Base-by-base conservation (phyloP, 306 rosid genomes). In the Fragaria nilgerrensis region DNA sequence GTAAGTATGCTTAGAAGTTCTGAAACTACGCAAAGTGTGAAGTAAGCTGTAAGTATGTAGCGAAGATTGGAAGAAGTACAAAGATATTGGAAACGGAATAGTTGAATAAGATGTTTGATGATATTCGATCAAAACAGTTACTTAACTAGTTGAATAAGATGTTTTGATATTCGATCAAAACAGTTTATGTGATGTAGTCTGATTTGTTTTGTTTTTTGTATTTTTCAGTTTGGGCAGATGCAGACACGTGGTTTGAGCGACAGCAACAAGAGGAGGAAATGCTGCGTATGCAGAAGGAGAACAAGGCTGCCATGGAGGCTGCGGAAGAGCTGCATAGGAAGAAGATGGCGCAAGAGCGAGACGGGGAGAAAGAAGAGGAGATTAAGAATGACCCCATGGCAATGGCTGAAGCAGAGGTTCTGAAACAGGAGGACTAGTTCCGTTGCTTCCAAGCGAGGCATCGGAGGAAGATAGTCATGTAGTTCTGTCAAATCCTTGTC, bases 251-350 rank as follows among this genome's bases (percentile, higher is more conserved):
- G 97, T 95, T 95, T 85, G 97, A 92, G 86, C 75, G 97, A 37
- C 98, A 95, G 86, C 98, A 92, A 75, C 98, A 92, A 75, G 98
- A 95, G 80, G 98, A 95, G 86, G 97, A 95, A 64, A 92, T 95
- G 97, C 96, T 87, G 48, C 86, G 88, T 0, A 74, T 92, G 52
- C 97, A 92, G 82, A 87, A 96, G 0, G 97, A 92, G 85, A 95
- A 89, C 79, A 85, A 82, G 68, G 99, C 97, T 15, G 77, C 97
- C 6, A 92, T 89, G 95, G 80, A 86, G 87, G 99, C 89, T 25
- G 99, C 97, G 2, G 97, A 92, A 80, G 99, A 95, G 20, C 70
- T 92, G 88, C 98, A 83, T 48, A 72, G 97, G 83, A 90, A 90
- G 74, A 91, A 95, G 70, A 67, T 78, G 78, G 86, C 92, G 0